Percentiles rank a stretch among this genome's conserved stretches.
phyloP scores from a whole-genome alignment of 1,284 basidiomycete genomes.

The Moesziomyces sp. region DNA sequence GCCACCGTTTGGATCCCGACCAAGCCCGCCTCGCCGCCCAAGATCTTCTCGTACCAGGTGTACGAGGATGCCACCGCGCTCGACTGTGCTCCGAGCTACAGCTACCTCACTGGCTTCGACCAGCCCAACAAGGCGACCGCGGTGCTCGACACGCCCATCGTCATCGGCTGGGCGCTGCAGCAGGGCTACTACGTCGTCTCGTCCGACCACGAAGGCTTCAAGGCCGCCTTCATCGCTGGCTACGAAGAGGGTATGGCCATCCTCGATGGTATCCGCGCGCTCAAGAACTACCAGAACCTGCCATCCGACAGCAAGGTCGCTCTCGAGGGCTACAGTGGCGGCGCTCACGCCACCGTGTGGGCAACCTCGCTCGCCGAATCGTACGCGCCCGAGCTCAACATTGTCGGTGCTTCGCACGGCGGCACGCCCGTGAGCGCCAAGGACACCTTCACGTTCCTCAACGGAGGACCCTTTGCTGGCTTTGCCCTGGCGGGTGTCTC shows the following conservation, averaged over 20 bases:
- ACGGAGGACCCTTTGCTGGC: conserved; percentile 46
- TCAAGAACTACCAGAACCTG: conserved; percentile 28
- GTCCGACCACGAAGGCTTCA: conserved; percentile 57
- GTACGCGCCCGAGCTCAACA: conserved; percentile 58
- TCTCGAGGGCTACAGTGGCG: conserved; percentile 56
- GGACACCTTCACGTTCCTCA: conserved; percentile 43
- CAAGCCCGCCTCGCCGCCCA: conserved; percentile 44
- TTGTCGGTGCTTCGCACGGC: conserved; percentile 57
- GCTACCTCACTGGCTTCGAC: conserved; percentile 18
- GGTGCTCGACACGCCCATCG: conserved; percentile 36
- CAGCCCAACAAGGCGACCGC: conserved; percentile 27
- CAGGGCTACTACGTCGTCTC: conserved; percentile 61
- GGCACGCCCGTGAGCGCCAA: conserved; percentile 55
- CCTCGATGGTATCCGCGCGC: conserved; percentile 55
- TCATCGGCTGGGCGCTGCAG: conserved; percentile 47
- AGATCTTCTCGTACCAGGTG: conserved; percentile 49
- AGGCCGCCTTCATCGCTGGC: conserved; percentile 51
- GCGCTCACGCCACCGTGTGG: conserved; percentile 57
- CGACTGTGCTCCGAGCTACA: conserved; percentile 52
- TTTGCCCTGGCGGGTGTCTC: conserved; percentile 54
- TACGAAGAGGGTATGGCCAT: conserved; percentile 49
- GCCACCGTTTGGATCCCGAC: conserved; percentile 52
- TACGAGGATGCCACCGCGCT: conserved; percentile 51
- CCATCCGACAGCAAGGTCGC: conserved; percentile 32
- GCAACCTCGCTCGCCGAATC: conserved; percentile 23